Conservation (phyloP, 495 filamentous ascomycete species). For the Aspergillus baeticus region DNA sequence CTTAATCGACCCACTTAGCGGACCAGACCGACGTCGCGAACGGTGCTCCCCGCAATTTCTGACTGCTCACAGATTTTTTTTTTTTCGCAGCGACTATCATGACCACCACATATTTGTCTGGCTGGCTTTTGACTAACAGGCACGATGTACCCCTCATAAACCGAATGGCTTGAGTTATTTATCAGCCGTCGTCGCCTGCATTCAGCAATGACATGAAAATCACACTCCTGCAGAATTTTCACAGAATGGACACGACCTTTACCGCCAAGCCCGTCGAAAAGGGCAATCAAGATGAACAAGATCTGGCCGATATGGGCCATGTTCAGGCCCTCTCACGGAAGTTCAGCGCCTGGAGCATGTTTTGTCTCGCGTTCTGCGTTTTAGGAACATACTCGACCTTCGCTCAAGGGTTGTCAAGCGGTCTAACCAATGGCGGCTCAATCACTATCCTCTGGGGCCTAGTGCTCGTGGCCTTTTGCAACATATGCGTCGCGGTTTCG, state of each 20-base stretch:
- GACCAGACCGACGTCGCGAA: too few species aligned
- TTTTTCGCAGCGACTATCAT: too few species aligned
- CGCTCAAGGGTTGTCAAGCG: constrained; percentile 42
- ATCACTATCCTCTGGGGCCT: constrained; percentile 50
- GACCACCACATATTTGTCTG: too few species aligned
- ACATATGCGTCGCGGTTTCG: constrained; percentile 44
- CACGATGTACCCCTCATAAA: too few species aligned
- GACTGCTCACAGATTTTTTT: background rate
- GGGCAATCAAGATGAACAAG: constrained; percentile 43
- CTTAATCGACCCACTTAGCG: too few species aligned
- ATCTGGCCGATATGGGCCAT: constrained; percentile 50
- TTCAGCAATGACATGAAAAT: background rate
- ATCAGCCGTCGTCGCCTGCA: background rate
- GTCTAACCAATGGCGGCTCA: constrained; percentile 43
- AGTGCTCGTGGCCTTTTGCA: constrained; percentile 40
- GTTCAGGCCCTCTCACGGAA: constrained; percentile 47
- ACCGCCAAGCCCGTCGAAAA: constrained; percentile 31
- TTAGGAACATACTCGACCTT: constrained; percentile 47
- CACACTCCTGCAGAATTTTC: background rate
- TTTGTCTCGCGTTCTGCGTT: constrained; percentile 44
- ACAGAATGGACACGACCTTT: background rate
- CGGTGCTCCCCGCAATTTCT: too few species aligned
- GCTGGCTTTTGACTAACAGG: too few species aligned
- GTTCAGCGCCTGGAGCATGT: constrained; percentile 48
- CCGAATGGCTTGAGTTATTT: too few species aligned